Conservation (phyloP, 176 grass and related monocot species). For the Triticum monococcum region DNA sequence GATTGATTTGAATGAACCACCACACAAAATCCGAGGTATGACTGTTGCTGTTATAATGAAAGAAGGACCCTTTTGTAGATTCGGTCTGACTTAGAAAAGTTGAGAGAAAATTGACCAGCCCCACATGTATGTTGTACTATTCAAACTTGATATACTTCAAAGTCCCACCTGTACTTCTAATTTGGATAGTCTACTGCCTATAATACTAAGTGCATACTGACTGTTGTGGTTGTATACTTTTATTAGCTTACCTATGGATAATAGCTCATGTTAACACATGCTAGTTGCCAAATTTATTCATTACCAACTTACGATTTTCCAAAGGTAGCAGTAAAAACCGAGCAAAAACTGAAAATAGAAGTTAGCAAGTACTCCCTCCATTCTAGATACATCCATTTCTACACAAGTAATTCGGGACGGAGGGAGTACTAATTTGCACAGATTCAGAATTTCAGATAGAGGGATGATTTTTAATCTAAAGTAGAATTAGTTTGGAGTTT, state of each 20-base stretch:
- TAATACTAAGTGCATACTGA: conserved; percentile 4
- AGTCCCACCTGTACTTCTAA: background rate
- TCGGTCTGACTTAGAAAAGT: background rate
- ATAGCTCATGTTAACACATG: background rate
- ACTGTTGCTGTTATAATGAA: background rate
- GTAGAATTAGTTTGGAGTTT: background rate
- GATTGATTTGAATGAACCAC: conserved; percentile 36
- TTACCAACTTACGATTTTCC: background rate
- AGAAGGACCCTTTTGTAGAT: background rate
- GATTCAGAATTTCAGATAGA: background rate
- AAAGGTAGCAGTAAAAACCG: background rate
- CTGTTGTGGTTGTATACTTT: background rate
- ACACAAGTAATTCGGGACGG: too few species aligned
- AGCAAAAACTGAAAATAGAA: background rate
- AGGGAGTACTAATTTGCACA: background rate
- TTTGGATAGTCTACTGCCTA: conserved; percentile 10
- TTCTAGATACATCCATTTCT: too few species aligned
- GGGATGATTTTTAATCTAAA: background rate
- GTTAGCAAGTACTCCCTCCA: background rate
- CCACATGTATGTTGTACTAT: background rate
- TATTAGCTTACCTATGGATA: background rate
- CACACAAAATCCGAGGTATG: conserved; percentile 28
- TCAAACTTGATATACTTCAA: background rate
- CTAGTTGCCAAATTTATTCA: background rate
- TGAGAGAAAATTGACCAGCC: background rate